These are phyloP conservation scores for Pezicula carpinea DNA, from an alignment of 2,329 filamentous ascomycete species.

Conservation along the genomic window DNA sequence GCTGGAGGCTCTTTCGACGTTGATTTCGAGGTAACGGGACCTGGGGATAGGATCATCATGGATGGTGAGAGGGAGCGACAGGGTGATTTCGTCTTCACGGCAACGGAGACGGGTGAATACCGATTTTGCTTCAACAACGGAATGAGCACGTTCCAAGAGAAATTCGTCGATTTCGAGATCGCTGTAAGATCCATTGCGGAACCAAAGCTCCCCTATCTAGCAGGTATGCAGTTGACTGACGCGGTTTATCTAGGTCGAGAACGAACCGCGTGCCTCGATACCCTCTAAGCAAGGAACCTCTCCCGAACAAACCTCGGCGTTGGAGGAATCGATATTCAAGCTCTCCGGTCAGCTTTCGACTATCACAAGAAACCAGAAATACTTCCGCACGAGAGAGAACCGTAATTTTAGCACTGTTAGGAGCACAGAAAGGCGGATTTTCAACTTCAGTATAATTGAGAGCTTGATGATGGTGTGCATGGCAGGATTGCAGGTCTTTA, in stretches of 20 bases:
- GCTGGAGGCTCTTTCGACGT: conserved; percentile 96
- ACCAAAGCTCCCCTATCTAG: background rate
- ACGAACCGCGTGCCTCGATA: conserved; percentile 75
- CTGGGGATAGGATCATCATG: conserved; percentile 74
- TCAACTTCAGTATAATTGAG: conserved; percentile 96
- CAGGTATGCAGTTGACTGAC: background rate
- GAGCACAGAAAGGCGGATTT: conserved; percentile 91
- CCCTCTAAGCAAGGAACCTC: conserved; percentile 85
- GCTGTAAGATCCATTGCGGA: conserved; percentile 52
- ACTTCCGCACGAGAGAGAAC: conserved; percentile 98
- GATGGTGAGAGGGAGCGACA: conserved; percentile 88
- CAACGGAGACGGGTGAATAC: conserved; percentile 82
- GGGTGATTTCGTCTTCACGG: conserved; percentile 97
- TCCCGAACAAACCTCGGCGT: conserved; percentile 79
- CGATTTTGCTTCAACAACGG: conserved; percentile 98
- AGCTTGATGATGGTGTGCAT: conserved; percentile 87
- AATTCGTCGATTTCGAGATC: conserved; percentile 97
- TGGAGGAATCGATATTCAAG: conserved; percentile 95
- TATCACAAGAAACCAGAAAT: conserved; percentile 96
- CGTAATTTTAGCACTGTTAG: conserved; percentile 97
- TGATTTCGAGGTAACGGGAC: conserved; percentile 84
- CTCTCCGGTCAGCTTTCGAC: conserved; percentile 89
- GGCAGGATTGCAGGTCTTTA: conserved; percentile 94
- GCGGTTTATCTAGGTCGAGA: conserved; percentile 65
- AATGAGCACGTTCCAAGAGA: conserved; percentile 97